Evolutionary conservation across 148 eudicot genomes (phyloP).

Genomic region (Fagopyrum tataricum): DNA sequence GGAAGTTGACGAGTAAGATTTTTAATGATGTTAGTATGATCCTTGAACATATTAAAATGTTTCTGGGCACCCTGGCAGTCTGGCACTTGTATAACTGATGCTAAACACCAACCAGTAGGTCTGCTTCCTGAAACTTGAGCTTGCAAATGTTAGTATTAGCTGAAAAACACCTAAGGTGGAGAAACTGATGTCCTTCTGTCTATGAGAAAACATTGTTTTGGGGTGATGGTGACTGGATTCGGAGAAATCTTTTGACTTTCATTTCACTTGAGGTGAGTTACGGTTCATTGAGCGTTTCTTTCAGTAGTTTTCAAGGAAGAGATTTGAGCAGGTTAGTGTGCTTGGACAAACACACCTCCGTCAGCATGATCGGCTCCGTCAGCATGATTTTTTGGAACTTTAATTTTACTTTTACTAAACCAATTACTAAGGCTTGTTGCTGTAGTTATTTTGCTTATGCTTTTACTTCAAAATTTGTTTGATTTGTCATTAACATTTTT

Average conservation of each 20-base stretch:
- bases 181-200: background rate
- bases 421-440: no score
- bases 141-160: background rate
- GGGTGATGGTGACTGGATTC: background rate
- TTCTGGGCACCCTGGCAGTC: background rate
- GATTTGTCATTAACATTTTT: background rate
- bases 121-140: background rate
- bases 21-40: background rate
- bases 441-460: background rate
- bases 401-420: no score
- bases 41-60: background rate
- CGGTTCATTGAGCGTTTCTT: background rate
- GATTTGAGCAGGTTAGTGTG: background rate
- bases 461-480: background rate
- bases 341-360: background rate
- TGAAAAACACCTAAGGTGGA: background rate
- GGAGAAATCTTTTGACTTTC: background rate
- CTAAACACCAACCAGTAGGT: no score
- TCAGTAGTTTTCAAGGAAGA: background rate
- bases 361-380: background rate
- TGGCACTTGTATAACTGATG: background rate
- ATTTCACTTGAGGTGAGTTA: background rate
- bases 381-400: background rate
- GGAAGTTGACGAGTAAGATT: background rate
- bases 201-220: background rate